Evolutionary conservation across 1,284 basidiomycete species (phyloP), one percentile per base, ranked within the genome.

Genomic region (Cystobasidium pallidum): DNA sequence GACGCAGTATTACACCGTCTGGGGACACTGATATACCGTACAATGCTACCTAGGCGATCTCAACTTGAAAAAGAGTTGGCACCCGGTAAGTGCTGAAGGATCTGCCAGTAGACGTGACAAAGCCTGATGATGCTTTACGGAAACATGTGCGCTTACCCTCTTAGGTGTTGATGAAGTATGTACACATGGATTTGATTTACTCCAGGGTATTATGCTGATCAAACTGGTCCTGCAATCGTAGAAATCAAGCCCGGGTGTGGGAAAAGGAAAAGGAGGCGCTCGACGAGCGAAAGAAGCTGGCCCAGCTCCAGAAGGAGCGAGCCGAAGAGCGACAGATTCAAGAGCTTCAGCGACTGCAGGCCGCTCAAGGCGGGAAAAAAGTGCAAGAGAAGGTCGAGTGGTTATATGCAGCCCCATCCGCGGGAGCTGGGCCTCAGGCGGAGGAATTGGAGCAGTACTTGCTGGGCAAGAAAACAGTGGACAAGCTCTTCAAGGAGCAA

Each of bases 371-470:
- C 8, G 96, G 96, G 34, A 92, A 90, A 84, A 96, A 94, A 83
- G 85, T 91, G 76, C 87, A 89, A 61, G 94, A 98, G 81, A 92
- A 93, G 79, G 83, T 99, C 65, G 95, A 99, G 81, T 99, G 96
- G 96, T 95, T 99, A 92, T 99, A 99, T 83, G 85, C 94, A 17
- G 96, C 95, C 0, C 95, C 96, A 1, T 91, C 91, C 0, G 88
- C 89, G 4, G 91, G 90, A 17, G 88, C 85, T 73, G 89, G 84
- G 71, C 88, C 91, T 76, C 95, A 92, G 76, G 82, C 90, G 34
- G 92, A 91, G 76, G 95, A 99, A 74, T 82, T 98, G 77, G 96
- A 99, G 83, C 93, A 95, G 77, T 99, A 99, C 79, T 83, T 99
- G 4, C 85, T 99, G 34, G 96, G 95, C n/a, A 99, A 98, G 86